phyloP scores from a whole-genome alignment of 192 early-diverging fungal species.

The Linnemannia hyalina region DNA sequence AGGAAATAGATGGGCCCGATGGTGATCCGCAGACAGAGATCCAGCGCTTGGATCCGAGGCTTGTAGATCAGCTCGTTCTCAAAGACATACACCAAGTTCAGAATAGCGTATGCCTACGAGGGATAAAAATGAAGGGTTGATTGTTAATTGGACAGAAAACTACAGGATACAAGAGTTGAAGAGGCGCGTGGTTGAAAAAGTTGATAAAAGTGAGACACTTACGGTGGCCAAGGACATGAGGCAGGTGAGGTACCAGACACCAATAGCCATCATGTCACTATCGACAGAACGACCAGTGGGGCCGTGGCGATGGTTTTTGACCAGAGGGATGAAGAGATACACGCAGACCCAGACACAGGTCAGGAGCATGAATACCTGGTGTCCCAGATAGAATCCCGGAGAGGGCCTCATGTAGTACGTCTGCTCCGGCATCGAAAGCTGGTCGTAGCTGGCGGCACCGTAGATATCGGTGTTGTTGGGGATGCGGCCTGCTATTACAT shows the following conservation, averaged over 20 bases:
- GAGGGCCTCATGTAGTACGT: conserved; percentile 22
- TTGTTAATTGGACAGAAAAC: neutral
- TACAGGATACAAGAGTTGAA: neutral
- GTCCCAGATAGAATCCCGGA: conserved; percentile 4
- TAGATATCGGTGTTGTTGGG: neutral
- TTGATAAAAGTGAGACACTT: neutral
- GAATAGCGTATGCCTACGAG: conserved; percentile 8
- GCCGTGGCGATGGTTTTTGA: conserved; percentile 30
- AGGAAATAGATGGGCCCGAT: conserved; percentile 38
- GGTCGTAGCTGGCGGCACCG: neutral
- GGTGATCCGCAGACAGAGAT: conserved; percentile 46
- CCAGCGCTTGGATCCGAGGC: conserved; percentile 26
- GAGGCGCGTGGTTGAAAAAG: neutral
- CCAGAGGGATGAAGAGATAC: conserved; percentile 46
- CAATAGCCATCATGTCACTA: conserved; percentile 48
- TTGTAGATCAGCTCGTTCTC: conserved; percentile 5
- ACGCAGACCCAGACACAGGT: conserved; percentile 26
- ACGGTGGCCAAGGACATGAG: conserved; percentile 5
- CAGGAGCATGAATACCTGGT: conserved; percentile 15
- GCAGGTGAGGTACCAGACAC: conserved; percentile 43
- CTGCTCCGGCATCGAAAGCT: neutral
- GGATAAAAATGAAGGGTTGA: neutral
- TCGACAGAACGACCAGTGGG: conserved; percentile 30
- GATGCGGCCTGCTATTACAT: neutral
- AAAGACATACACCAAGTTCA: conserved; percentile 16